Conservation (phyloP, 1,139 yeast species). For the Schwanniomyces etchellsii region DNA sequence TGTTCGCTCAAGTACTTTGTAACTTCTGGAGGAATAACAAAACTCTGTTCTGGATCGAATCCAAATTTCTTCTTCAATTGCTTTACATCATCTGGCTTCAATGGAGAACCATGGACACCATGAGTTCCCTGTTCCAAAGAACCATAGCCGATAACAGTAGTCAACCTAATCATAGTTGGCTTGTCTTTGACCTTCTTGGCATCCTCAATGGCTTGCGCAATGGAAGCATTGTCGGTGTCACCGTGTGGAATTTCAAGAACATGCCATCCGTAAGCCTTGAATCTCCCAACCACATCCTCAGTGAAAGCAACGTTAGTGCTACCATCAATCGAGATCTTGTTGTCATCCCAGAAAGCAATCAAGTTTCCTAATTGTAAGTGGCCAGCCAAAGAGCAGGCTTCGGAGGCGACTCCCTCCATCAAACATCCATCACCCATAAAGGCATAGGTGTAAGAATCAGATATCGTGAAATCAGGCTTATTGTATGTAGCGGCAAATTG, state of each 20-base stretch:
- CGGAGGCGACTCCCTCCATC: slow-evolving; percentile 97
- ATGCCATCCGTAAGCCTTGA: slow-evolving; percentile 96
- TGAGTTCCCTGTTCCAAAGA: slow-evolving; percentile 83
- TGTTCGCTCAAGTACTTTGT: slow-evolving; percentile 58
- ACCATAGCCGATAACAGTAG: slow-evolving; percentile 94
- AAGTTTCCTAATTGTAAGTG: slow-evolving; percentile 92
- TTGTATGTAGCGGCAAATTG: slow-evolving; percentile 92
- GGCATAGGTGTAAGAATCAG: slow-evolving; percentile 72
- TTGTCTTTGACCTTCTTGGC: slow-evolving; percentile 66
- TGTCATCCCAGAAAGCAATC: slow-evolving; percentile 95
- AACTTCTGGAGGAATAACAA: slow-evolving; percentile 81
- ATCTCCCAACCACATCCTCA: slow-evolving; percentile 84
- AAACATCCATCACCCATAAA: slow-evolving; percentile 98
- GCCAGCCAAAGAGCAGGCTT: slow-evolving; percentile 94
- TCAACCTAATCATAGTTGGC: slow-evolving; percentile 87
- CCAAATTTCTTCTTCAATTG: slow-evolving; percentile 85
- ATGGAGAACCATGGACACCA: slow-evolving; percentile 95
- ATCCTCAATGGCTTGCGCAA: slow-evolving; percentile 66
- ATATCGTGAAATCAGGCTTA: slow-evolving; percentile 71
- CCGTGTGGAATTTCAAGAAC: slow-evolving; percentile 73
- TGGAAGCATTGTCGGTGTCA: slow-evolving; percentile 69
- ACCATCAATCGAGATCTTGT: slow-evolving; percentile 97
- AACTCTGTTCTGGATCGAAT: slow-evolving; percentile 80
- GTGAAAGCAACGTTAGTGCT: slow-evolving; percentile 87
- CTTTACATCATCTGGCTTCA: slow-evolving; percentile 87